Conservation (phyloP, 768 basidiomycete species). For the Suillus fuscotomentosus region DNA sequence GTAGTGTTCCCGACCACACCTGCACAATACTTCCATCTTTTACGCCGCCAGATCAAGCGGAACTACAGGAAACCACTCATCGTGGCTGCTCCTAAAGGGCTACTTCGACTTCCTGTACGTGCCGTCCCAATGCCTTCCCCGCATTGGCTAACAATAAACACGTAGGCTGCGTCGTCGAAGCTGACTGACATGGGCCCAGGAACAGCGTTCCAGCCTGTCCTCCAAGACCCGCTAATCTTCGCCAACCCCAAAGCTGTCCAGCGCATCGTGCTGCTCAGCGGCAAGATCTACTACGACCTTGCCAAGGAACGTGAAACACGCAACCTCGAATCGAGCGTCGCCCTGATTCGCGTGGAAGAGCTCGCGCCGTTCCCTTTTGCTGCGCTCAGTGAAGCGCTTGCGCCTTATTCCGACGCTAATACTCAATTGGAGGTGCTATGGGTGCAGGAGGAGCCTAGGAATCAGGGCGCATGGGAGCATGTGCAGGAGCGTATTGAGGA, state of each 20-base stretch:
- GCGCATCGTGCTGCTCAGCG: slow-evolving; percentile 73
- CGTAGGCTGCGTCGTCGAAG: slow-evolving; percentile 70
- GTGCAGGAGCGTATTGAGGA: slow-evolving; percentile 54
- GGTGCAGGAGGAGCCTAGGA: slow-evolving; percentile 87
- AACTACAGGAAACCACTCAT: slow-evolving; percentile 88
- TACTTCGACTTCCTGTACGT: slow-evolving; percentile 72
- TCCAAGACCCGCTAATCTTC: slow-evolving; percentile 45
- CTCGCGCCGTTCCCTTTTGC: slow-evolving; percentile 85
- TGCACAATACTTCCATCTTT: slow-evolving; percentile 89
- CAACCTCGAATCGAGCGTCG: slow-evolving; percentile 49
- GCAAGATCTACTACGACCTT: slow-evolving; percentile 90
- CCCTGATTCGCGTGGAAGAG: slow-evolving; percentile 81
- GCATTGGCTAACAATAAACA: background rate
- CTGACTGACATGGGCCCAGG: slow-evolving; percentile 60
- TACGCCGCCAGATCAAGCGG: slow-evolving; percentile 81
- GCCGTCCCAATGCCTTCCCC: background rate
- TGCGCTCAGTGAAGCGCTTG: slow-evolving; percentile 45
- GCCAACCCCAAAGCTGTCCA: slow-evolving; percentile 35
- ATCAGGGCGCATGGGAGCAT: slow-evolving; percentile 81
- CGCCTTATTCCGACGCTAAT: slow-evolving; percentile 44
- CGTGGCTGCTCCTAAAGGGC: slow-evolving; percentile 81
- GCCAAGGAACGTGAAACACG: slow-evolving; percentile 60
- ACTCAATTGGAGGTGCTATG: slow-evolving; percentile 43
- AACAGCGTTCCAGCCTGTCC: slow-evolving; percentile 66
- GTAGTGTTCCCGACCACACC: slow-evolving; percentile 86